A percentile compares a stretch with the other conserved stretches of the same genome.
Conservation (phyloP, 2,329 filamentous ascomycete species). For the Podosphaera aphanis region DNA sequence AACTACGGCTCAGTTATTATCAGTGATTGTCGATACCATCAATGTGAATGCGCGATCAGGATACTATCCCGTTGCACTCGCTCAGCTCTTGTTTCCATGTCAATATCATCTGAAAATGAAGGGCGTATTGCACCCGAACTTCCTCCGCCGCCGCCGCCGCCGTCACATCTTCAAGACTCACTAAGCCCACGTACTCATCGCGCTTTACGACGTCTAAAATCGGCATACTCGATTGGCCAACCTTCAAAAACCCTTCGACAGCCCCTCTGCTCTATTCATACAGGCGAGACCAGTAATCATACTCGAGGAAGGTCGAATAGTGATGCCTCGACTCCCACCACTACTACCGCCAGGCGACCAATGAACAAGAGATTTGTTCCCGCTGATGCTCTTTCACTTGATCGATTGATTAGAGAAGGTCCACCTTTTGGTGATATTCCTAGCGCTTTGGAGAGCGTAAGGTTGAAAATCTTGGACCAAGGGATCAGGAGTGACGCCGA, state of each 20-base stretch:
- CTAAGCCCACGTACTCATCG: constrained; percentile 42
- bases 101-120: neutral
- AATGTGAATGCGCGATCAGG: too few relatives aligned
- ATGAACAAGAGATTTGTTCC: constrained; percentile 23
- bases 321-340: constrained; percentile 30
- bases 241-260: constrained; percentile 20
- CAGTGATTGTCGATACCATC: too few relatives aligned
- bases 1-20: too few relatives aligned
- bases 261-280: constrained; percentile 8
- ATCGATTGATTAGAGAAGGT: constrained; percentile 58
- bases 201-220: constrained; percentile 49
- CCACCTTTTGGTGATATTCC: constrained; percentile 47
- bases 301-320: constrained; percentile 48
- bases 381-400: constrained; percentile 38
- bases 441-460: constrained; percentile 43
- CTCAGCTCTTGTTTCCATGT: neutral
- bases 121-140: too few relatives aligned
- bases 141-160: too few relatives aligned
- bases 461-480: constrained; percentile 51
- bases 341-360: constrained; percentile 20
- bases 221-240: constrained; percentile 44
- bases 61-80: neutral
- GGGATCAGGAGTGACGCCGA: constrained; percentile 57
- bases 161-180: constrained; percentile 17
- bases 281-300: constrained; percentile 8